Evolutionary conservation across 208 protist genomes (phyloP).

Genomic region (Trichomonas gallinae): DNA sequence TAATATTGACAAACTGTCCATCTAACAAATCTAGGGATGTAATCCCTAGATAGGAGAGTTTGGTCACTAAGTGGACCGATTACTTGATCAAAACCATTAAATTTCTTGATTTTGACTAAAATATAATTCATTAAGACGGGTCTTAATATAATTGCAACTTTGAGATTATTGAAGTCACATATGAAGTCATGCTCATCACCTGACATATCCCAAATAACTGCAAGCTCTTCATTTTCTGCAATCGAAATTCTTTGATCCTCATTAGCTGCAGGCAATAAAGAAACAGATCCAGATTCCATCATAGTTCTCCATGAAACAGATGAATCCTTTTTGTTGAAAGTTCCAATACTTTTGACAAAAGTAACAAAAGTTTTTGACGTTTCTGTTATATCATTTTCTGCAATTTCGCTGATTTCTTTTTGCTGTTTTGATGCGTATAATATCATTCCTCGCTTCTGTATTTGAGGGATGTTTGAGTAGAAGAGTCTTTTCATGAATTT

Average conservation of each 20-base stretch:
- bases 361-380: neutral
- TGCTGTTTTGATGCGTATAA: neutral
- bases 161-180: neutral
- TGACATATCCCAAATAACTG: neutral
- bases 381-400: neutral
- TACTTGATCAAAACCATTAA: neutral
- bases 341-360: neutral
- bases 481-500: neutral
- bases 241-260: neutral
- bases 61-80: neutral
- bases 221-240: neutral
- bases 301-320: neutral
- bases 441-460: neutral
- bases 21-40: neutral
- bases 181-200: neutral
- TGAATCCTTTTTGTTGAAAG: neutral
- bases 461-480: neutral
- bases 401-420: neutral
- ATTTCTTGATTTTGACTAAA: neutral
- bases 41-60: neutral
- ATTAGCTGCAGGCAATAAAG: neutral
- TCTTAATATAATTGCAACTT: neutral
- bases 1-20: neutral
- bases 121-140: neutral
- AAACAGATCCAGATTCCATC: neutral